These are phyloP conservation scores for Hyaloperonospora arabidopsidis DNA, from an alignment of 352 stramenopile genomes.

Conservation along the genomic window DNA sequence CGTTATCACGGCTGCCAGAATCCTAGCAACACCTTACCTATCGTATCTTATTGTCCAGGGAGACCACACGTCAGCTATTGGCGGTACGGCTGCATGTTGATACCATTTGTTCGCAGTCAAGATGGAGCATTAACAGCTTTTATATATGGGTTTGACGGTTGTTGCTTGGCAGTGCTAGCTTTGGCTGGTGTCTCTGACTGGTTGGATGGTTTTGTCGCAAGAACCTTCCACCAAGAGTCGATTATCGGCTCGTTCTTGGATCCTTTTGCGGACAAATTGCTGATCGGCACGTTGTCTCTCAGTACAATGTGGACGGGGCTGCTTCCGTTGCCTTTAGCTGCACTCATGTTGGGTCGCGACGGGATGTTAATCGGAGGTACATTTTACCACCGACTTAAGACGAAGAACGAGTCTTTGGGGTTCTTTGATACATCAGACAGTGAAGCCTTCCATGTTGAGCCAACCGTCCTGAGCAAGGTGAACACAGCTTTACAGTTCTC, in stretches of 20 bases:
- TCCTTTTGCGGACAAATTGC: conserved; percentile 74
- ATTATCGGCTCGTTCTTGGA: conserved; percentile 79
- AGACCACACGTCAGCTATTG: conserved; percentile 56
- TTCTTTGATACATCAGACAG: conserved; percentile 78
- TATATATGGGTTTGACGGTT: conserved; percentile 1
- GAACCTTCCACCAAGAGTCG: conserved; percentile 66
- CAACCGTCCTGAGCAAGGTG: conserved; percentile 64
- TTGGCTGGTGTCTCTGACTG: conserved; percentile 69
- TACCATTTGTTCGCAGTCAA: not conserved
- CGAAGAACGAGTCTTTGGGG: conserved; percentile 51
- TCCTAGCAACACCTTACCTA: conserved; percentile 70
- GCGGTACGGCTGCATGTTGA: conserved; percentile 33
- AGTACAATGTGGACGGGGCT: conserved; percentile 67
- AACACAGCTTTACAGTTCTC: conserved; percentile 77
- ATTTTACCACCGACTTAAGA: conserved; percentile 69
- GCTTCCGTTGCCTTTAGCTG: conserved; percentile 52
- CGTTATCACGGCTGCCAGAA: conserved; percentile 68
- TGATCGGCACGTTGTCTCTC: conserved; percentile 66
- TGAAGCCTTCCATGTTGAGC: conserved; percentile 63
- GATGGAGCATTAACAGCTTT: conserved; percentile 1
- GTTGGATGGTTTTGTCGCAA: conserved; percentile 76
- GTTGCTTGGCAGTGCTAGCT: conserved; percentile 43
- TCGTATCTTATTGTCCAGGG: conserved; percentile 64
- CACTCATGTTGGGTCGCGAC: conserved; percentile 67
- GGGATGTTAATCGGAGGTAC: conserved; percentile 66